Conservation (phyloP, 2,329 filamentous ascomycete genomes). For the Fusarium citri region DNA sequence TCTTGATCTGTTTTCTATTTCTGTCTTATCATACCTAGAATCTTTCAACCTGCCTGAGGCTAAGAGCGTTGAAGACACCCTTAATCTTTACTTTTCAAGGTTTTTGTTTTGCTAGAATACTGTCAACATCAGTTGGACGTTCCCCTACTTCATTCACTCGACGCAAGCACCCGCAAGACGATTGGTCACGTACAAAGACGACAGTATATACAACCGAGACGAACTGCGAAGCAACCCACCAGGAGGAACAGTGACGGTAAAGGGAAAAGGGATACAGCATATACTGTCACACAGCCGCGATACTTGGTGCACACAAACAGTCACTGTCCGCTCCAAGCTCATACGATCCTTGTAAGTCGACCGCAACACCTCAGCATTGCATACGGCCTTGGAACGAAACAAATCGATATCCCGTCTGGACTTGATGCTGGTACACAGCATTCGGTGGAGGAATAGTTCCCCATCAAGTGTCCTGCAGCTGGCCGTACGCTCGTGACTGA, state of each 20-base stretch:
- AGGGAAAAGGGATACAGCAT: slow-evolving; percentile 13
- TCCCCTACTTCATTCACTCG: slow-evolving; percentile 11
- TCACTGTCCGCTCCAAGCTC: slow-evolving; percentile 13
- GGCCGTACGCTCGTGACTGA: slow-evolving; percentile 44
- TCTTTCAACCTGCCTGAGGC: not conserved
- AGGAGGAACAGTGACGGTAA: not conserved
- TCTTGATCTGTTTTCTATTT: slow-evolving; percentile 32
- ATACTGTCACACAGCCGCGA: slow-evolving; percentile 26
- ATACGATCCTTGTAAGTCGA: slow-evolving; percentile 45
- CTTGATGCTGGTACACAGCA: slow-evolving; percentile 25
- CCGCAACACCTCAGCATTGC: slow-evolving; percentile 22
- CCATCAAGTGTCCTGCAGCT: slow-evolving; percentile 45
- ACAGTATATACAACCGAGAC: slow-evolving; percentile 26
- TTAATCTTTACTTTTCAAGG: slow-evolving; percentile 17
- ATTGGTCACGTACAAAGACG: slow-evolving; percentile 10
- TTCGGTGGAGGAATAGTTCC: slow-evolving; percentile 32
- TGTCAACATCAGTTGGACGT: slow-evolving; percentile 1
- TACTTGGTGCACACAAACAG: slow-evolving; percentile 32
- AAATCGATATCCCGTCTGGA: not conserved
- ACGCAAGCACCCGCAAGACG: slow-evolving; percentile 22
- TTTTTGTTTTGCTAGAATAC: slow-evolving; percentile 15
- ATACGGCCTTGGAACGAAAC: slow-evolving; percentile 4
- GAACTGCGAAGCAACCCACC: slow-evolving; percentile 32
- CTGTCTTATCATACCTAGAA: slow-evolving; percentile 14
- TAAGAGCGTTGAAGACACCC: not conserved